Evolutionary conservation across 1,284 basidiomycete genomes (phyloP).

Genomic region (Ceratobasidium sp.): DNA sequence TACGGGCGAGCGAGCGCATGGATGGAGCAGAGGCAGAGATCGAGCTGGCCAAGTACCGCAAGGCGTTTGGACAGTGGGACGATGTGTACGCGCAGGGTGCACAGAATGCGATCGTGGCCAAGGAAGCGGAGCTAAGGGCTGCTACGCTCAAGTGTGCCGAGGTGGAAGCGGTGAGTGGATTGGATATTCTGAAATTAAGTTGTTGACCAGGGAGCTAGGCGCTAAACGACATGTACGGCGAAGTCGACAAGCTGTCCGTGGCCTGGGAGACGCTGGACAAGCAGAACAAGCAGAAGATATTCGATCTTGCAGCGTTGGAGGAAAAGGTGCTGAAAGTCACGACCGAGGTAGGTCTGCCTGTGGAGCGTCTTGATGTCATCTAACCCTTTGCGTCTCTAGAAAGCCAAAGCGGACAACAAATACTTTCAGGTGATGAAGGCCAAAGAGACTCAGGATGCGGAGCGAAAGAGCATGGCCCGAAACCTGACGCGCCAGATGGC

Average conservation of each 20-base stretch:
- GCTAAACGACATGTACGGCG: constrained; percentile 81
- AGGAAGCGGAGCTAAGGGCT: constrained; percentile 42
- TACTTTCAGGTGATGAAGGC: constrained; percentile 91
- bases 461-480: constrained; percentile 74
- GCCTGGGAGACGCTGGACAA: constrained; percentile 90
- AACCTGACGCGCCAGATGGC: constrained; percentile 82
- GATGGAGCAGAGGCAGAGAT: constrained; percentile 9
- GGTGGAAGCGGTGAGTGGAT: constrained; percentile 56
- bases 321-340: constrained; percentile 72
- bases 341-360: constrained; percentile 64
- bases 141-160: constrained; percentile 55
- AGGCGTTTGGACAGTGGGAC: constrained; percentile 27
- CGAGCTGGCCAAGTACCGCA: constrained; percentile 32
- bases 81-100: constrained; percentile 3
- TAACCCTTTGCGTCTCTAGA: constrained; percentile 56
- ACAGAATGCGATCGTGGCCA: constrained; percentile 39
- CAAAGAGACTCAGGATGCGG: constrained; percentile 83
- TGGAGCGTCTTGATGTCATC: constrained; percentile 24
- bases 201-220: constrained; percentile 58
- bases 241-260: constrained; percentile 86
- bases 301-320: constrained; percentile 81
- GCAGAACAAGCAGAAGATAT: constrained; percentile 85
- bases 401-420: constrained; percentile 95
- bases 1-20: constrained; percentile 10
- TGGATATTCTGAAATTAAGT: background rate